Evolutionary conservation across 352 stramenopile genomes (phyloP).

Genomic region (Aphanomyces cochlioides): DNA sequence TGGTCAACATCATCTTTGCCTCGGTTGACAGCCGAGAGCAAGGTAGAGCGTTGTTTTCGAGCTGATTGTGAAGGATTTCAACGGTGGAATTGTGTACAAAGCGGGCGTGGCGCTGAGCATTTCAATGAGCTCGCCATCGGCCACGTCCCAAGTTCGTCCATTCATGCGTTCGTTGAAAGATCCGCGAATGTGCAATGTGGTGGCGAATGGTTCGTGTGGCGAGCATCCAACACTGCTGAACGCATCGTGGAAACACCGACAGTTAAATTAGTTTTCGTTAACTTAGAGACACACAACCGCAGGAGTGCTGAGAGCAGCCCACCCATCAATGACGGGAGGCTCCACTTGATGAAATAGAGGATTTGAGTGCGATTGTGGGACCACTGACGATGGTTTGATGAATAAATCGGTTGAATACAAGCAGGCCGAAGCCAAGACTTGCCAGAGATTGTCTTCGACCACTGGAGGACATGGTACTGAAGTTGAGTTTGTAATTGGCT

Average conservation of each 20-base stretch:
- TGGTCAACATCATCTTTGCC: no score
- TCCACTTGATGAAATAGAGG: slow-evolving; percentile 12
- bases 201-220: neutral
- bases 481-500: neutral
- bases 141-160: no score
- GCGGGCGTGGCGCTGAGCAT: no score
- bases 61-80: no score
- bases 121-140: no score
- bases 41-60: no score
- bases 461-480: neutral
- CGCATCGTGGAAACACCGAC: neutral
- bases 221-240: neutral
- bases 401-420: neutral
- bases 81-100: no score
- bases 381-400: neutral
- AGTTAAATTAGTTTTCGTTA: neutral
- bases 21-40: no score
- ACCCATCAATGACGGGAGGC: slow-evolving; percentile 1
- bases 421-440: slow-evolving; percentile 3
- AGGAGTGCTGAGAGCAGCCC: neutral
- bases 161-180: no score
- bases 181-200: neutral
- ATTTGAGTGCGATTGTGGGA: neutral
- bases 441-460: slow-evolving; percentile 15
- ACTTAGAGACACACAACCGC: slow-evolving; percentile 26